Base-by-base conservation (phyloP, 2,329 filamentous ascomycete genomes). In the Fusarium pseudocircinatum region DNA sequence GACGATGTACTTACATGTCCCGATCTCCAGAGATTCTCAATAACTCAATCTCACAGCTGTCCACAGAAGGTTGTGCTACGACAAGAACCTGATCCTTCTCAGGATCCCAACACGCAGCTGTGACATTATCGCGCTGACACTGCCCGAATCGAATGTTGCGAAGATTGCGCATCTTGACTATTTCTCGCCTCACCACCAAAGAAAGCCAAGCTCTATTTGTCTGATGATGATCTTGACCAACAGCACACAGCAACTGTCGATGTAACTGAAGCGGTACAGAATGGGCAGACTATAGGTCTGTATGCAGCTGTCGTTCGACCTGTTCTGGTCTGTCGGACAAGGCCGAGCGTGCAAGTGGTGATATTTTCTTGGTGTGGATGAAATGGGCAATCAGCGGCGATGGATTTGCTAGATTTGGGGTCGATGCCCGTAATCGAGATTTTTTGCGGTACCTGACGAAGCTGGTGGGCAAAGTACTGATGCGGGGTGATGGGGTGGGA, bases 91-190 rank as follows among this genome's bases (percentile, higher is more conserved):
- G 90, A 82, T 96, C 93, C 73, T 89, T 91, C 69, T 91, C 88
- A 54, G 92, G 88, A 84, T 98, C 95, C 96, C 96, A 98, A 78
- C 94, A 93, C 63, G 92, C 90, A 36, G 94, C 92, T 60, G 94
- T 92, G 78, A 96, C 86, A 69, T 89, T 86, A 71, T 87, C 82
- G 59, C 88, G 86, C 72, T 91, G 87, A 84, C 91, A 91, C 80
- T 89, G 86, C 76, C 89, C 88, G 81, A 93, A 91, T 79, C 89
- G 90, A 78, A 95, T 90, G 81, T 92, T 95, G 83, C 90, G 92
- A 77, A 98, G 88, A 83, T 98, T 98, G 81, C 94, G 92, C 96
- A 98, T 98, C 63, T 74, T 60, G 69, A 43, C 49, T 63, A 34
- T 67, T 24, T 44, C n/a, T n/a, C 18, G 15, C 42, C 42, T 58